Evolutionary conservation across 1,284 basidiomycete genomes (phyloP), one percentile per base, ranked within the genome.

Genomic region (Irpex sp.): DNA sequence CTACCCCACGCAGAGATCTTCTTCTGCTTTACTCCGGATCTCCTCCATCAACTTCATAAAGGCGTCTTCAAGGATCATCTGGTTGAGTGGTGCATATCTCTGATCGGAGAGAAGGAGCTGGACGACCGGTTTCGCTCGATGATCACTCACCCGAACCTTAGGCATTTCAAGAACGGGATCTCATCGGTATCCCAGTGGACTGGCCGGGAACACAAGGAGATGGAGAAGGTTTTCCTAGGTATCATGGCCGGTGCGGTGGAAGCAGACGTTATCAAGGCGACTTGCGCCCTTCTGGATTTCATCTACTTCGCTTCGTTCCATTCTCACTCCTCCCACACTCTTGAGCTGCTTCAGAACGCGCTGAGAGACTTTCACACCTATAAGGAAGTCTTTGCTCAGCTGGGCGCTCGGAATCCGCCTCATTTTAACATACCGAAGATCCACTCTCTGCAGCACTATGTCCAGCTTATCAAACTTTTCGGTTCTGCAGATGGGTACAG

Each of bases 381-480:
- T 62, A 77, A 77, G 65, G 36, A 72, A 3, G 55, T 67, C 3
- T 75, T 77, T 61, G 31, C 69, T 5, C 34, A 66, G 3, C 55
- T 65, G 1, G 67, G 64, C 0, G 61, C 70, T 1, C 65, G 70
- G 1, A 6, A 62, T 1, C 54, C 36, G 13, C 36, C 56, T 0
- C 65, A 76, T 37, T 75, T 77, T 67, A 74, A 75, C 48, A 69
- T 75, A 6, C 72, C 74, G 0, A 75, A 76, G 59, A 31, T 75
- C 1, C 72, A 74, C 57, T 55, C 66, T 0, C 60, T 74, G 8
- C 15, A 59, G 2, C 73, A 75, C 60, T 74, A 75, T 55, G 11
- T 68, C 15, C 26, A 65, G 1, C 8, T 64, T 2, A 75, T 74
- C 34, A 8, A 21, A 1, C 57, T 52, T 0, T 59, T 56, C 13